Percentiles rank a stretch among this genome's conserved stretches.
phyloP scores from a whole-genome alignment of 2,329 filamentous ascomycete species.

The Xylaria sp. region DNA sequence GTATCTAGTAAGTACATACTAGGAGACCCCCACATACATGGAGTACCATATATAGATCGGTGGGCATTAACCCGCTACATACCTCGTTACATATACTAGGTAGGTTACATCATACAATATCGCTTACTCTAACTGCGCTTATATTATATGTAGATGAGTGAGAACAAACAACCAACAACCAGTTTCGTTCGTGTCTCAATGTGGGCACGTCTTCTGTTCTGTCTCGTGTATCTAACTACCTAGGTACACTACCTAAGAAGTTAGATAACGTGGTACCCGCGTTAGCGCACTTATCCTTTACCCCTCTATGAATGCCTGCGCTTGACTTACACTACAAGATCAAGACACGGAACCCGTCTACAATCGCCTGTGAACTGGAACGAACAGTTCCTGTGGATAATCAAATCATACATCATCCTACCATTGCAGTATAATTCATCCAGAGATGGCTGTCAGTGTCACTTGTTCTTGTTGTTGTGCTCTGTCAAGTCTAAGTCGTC shows the following conservation, averaged over 20 bases:
- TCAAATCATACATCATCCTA: neutral
- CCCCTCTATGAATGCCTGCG: neutral
- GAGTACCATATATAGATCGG: neutral
- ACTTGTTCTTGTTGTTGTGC: neutral
- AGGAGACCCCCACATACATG: neutral
- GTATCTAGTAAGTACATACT: too few relatives aligned
- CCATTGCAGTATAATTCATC: neutral
- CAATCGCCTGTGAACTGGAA: neutral
- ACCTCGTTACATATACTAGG: neutral
- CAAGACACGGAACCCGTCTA: neutral
- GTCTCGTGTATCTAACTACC: neutral
- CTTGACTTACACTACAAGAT: neutral
- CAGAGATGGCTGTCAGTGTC: conserved; percentile 35
- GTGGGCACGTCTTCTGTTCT: neutral
- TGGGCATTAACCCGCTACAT: neutral
- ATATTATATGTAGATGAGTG: neutral
- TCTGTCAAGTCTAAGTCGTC: neutral
- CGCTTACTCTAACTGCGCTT: conserved; percentile 7
- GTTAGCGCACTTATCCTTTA: neutral
- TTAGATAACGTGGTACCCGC: neutral
- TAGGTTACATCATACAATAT: neutral
- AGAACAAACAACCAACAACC: neutral
- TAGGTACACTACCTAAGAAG: too few relatives aligned
- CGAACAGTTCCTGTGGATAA: neutral
- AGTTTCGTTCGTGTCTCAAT: neutral